These are phyloP conservation scores for Hirschfeldia incana DNA, from an alignment of 345 rosid genomes.

Conservation along the genomic window DNA sequence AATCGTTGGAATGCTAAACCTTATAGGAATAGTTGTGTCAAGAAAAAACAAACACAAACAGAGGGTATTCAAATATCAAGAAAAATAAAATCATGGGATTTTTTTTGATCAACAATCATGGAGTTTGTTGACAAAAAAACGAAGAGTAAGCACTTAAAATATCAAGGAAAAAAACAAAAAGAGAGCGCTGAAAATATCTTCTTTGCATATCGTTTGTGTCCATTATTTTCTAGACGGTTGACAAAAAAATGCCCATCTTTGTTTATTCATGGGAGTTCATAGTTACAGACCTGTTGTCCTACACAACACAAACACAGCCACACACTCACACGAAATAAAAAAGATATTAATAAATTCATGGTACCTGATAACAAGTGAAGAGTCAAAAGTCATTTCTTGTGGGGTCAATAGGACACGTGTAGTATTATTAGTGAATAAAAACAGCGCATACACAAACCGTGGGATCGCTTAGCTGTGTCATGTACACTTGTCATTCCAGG, in stretches of 20 bases:
- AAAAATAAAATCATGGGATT: neutral
- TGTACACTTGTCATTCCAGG: constrained; percentile 10
- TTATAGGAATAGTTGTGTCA: neutral
- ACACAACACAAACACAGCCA: constrained; percentile 8
- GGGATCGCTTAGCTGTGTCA: constrained; percentile 14
- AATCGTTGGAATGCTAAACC: neutral
- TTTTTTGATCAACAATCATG: neutral
- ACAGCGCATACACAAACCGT: neutral
- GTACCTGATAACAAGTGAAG: constrained; percentile 5
- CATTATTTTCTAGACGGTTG: neutral
- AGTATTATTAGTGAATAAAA: neutral
- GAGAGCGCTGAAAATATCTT: constrained; percentile 6
- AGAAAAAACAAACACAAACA: neutral
- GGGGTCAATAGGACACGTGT: neutral
- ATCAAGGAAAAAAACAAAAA: neutral
- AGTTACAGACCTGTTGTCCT: neutral
- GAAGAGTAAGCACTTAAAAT: neutral
- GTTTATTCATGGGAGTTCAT: constrained; percentile 8
- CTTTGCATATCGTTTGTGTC: neutral
- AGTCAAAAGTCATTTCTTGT: neutral
- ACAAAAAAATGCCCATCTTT: neutral
- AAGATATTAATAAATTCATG: neutral
- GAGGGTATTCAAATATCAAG: neutral
- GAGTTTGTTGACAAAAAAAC: neutral
- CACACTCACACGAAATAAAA: neutral